These are phyloP conservation scores for Byssothecium circinans DNA, from an alignment of 2,329 filamentous ascomycete genomes.

Conservation along the genomic window DNA sequence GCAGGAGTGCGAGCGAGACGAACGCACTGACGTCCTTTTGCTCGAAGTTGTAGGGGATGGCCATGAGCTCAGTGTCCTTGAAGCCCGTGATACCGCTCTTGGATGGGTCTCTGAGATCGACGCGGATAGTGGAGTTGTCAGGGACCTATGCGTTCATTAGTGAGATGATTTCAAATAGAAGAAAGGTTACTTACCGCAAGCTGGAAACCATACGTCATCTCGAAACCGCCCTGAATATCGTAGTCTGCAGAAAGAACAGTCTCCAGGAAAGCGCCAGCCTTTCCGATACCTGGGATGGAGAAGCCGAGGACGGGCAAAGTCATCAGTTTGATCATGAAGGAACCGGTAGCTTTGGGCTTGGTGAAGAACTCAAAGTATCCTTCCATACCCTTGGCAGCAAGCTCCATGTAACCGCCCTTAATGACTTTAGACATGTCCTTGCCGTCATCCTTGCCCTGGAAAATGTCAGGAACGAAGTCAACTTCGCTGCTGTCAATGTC, in stretches of 20 bases:
- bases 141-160: constrained; percentile 21
- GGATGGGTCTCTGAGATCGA: constrained; percentile 31
- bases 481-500: constrained; percentile 28
- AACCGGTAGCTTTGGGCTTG: constrained; percentile 23
- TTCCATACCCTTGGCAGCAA: constrained; percentile 31
- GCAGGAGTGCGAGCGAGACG: constrained; percentile 34
- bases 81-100: constrained; percentile 33
- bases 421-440: constrained; percentile 29
- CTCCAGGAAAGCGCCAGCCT: constrained; percentile 40
- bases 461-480: constrained; percentile 26
- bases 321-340: constrained; percentile 26
- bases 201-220: constrained; percentile 42
- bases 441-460: constrained; percentile 26
- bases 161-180: too few relatives aligned
- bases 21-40: constrained; percentile 29
- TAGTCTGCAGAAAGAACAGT: constrained; percentile 32
- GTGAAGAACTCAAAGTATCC: constrained; percentile 41
- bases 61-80: constrained; percentile 27
- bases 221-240: constrained; percentile 29
- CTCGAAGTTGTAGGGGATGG: constrained; percentile 38
- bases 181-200: constrained; percentile 27
- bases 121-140: constrained; percentile 29
- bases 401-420: constrained; percentile 37
- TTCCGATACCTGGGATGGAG: constrained; percentile 39
- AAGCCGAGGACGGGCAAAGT: constrained; percentile 34